phyloP scores from a whole-genome alignment of 2,329 filamentous ascomycete species.

The Aspergillus proliferans region DNA sequence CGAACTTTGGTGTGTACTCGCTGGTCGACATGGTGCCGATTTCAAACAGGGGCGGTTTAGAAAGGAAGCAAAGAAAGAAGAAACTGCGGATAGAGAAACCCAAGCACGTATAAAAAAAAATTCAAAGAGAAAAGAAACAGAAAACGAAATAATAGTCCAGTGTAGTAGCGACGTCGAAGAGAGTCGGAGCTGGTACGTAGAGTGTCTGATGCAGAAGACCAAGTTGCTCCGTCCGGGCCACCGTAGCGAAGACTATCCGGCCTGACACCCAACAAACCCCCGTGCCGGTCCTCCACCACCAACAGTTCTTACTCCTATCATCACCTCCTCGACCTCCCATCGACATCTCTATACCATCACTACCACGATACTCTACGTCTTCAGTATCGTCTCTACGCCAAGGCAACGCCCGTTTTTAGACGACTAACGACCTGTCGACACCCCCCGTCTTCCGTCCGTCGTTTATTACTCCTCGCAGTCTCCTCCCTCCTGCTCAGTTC shows the following conservation, averaged over 20 bases:
- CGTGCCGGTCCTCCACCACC: conserved; percentile 16
- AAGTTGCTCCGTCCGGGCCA: conserved; percentile 12
- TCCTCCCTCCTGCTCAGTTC: neutral
- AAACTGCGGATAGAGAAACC: neutral
- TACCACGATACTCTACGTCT: no score
- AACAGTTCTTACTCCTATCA: conserved; percentile 1
- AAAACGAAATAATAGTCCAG: neutral
- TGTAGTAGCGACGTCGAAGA: neutral
- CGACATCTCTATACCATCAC: no score
- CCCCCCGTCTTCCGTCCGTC: no score
- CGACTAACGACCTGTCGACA: no score
- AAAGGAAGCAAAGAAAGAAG: neutral
- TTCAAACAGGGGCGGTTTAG: neutral
- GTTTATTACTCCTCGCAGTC: no score
- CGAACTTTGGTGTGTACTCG: conserved; percentile 56
- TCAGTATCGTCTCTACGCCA: no score
- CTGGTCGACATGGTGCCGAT: conserved; percentile 38
- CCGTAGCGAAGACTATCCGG: conserved; percentile 21
- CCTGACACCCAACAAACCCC: conserved; percentile 21
- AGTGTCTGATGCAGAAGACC: conserved; percentile 2
- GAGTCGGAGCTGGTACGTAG: neutral
- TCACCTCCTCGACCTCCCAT: no score
- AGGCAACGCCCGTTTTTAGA: no score
- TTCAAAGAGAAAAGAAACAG: neutral
- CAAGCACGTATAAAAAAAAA: neutral